Evolutionary conservation across 768 basidiomycete genomes (phyloP).

Genomic region (Aureoboletus auriporus): DNA sequence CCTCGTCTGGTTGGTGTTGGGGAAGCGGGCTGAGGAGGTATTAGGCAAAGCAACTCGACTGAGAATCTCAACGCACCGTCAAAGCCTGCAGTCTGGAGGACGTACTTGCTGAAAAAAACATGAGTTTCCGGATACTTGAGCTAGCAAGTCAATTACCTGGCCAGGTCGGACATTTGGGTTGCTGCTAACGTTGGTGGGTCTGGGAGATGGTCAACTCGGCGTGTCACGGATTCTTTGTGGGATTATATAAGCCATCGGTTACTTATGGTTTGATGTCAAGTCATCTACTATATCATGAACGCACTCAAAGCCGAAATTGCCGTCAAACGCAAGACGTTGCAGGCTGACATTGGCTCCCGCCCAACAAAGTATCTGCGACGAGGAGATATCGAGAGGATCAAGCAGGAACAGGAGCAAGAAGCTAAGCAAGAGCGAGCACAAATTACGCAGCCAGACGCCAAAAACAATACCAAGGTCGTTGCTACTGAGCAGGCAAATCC

Average conservation of each 20-base stretch:
- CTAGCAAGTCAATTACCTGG: constrained; percentile 41
- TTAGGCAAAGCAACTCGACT: constrained; percentile 5
- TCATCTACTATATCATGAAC: no score
- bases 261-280: no score
- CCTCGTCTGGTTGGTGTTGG: constrained; percentile 90
- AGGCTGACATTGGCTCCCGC: constrained; percentile 41
- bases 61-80: constrained; percentile 53
- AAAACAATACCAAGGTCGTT: constrained; percentile 11
- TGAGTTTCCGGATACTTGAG: constrained; percentile 11
- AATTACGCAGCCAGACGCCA: constrained; percentile 26
- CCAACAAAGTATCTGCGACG: constrained; percentile 87
- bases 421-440: constrained; percentile 30
- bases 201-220: constrained; percentile 28
- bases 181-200: constrained; percentile 34
- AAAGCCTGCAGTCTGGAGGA: constrained; percentile 93
- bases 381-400: constrained; percentile 81
- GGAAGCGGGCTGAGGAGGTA: constrained; percentile 67
- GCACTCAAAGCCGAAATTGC: constrained; percentile 87
- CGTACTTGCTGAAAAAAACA: constrained; percentile 59
- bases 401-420: constrained; percentile 42
- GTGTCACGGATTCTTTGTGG: constrained; percentile 32
- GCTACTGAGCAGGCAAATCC: constrained; percentile 22
- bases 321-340: constrained; percentile 76
- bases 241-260: constrained; percentile 22
- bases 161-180: constrained; percentile 60